Base-by-base conservation (phyloP, 108 stramenopile species). In the Cyclotella kingstonii region DNA sequence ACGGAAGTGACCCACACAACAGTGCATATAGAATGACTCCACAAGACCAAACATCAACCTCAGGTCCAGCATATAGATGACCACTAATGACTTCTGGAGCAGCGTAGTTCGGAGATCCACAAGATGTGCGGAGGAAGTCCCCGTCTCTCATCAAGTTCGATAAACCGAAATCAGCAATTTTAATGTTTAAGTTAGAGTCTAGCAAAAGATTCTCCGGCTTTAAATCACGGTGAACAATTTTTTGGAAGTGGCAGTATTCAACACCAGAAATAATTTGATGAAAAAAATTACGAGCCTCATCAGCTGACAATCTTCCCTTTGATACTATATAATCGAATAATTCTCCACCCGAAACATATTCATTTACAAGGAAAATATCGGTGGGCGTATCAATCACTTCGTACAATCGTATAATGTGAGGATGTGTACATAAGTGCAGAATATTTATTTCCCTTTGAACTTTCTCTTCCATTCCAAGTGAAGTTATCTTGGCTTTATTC, bases 391-490 rank as follows among this genome's bases (percentile, higher is more conserved):
- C 96, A 46, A 98, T 90, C 21, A 91, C 86, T 81, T 97, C 97
- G 76, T 98, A 97, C 34, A 99, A 79, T 29, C 98, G 83, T 40
- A 98, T 98, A 67, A 99, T 98, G 72, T 99, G 99, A 22, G 99
- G 99, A 66, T 99, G 99, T 41, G 95, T 96, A 67, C 97, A 98
- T 33, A 96, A 73, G 72, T 96, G 95, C 6, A 99, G 84, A 62
- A 98, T 98, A 60, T 97, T 97, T 70, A 99, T 99, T 87, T 99
- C 99, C 25, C 99, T 87, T 54, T 96, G 91, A 5, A 99, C 99
- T 68, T 99, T 99, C 66, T 99, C 99, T 67, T 93, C 96, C 99
- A 99, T 99, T 38, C 95, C 96, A 23, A 98, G 84, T 62, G 96
- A 90, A 76, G 94, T 89, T 78, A 99, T 98, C 70, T 98, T 97